Conservation (phyloP, 257 asterid genomes). For the Primulina tabacum region DNA sequence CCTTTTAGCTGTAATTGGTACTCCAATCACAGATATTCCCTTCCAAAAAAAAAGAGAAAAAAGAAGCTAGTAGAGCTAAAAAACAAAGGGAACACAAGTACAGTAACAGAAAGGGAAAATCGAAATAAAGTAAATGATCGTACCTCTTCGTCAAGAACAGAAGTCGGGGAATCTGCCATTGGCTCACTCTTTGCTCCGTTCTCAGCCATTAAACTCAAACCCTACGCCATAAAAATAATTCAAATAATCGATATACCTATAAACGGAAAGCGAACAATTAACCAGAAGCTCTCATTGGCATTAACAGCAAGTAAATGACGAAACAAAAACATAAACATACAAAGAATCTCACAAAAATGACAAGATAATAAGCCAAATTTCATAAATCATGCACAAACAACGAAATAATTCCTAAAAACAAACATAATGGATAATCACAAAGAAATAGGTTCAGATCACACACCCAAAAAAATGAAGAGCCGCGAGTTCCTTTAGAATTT, state of each 20-base stretch:
- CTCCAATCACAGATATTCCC: too few species aligned
- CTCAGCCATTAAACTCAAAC: conserved; percentile 48
- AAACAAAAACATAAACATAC: background rate
- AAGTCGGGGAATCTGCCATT: conserved; percentile 84
- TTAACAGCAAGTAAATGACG: background rate
- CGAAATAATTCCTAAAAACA: background rate
- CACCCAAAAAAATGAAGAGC: background rate
- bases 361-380: too few species aligned
- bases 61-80: background rate
- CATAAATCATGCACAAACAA: background rate
- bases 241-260: background rate
- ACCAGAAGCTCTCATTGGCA: background rate
- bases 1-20: too few species aligned
- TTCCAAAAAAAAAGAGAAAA: too few species aligned
- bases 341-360: background rate
- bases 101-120: background rate
- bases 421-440: background rate
- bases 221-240: conserved; percentile 13
- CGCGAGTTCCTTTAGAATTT: background rate
- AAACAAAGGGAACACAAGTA: background rate
- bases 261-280: background rate
- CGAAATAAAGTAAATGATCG: background rate
- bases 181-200: conserved; percentile 54
- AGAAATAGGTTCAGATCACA: background rate
- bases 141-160: conserved; percentile 95